These are phyloP conservation scores for Metschnikowia sp. DNA, from an alignment of 805 yeast species.

Conservation along the genomic window DNA sequence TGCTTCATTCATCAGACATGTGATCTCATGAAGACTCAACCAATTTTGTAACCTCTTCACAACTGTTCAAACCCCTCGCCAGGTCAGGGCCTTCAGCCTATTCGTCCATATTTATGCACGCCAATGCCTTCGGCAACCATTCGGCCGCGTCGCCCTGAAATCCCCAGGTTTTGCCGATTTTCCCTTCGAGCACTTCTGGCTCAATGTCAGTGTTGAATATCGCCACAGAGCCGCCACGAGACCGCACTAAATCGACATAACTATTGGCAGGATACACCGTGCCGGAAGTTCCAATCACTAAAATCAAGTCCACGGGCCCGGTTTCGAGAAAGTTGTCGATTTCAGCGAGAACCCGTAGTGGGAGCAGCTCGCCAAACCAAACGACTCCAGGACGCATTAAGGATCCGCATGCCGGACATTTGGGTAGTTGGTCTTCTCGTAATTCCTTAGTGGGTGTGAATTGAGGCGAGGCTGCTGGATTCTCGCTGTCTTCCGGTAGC, in stretches of 20 bases:
- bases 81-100: too few relatives aligned
- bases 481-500: neutral
- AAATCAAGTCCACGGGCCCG: conserved; percentile 60
- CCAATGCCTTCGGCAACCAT: conserved; percentile 63
- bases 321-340: conserved; percentile 69
- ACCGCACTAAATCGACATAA: conserved; percentile 71
- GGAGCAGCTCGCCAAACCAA: conserved; percentile 91
- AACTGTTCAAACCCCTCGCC: too few relatives aligned
- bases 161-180: conserved; percentile 55
- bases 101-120: conserved; percentile 10
- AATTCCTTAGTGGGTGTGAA: conserved; percentile 48
- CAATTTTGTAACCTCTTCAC: too few relatives aligned
- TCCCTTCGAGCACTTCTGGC: conserved; percentile 38
- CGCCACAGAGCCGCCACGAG: conserved; percentile 78
- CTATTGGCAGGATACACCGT: conserved; percentile 91
- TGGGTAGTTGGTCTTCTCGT: conserved; percentile 55
- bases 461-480: conserved; percentile 35
- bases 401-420: conserved; percentile 68
- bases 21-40: too few relatives aligned
- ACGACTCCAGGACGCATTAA: conserved; percentile 84
- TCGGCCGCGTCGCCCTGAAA: conserved; percentile 79
- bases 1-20: too few relatives aligned
- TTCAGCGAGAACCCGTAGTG: conserved; percentile 55
- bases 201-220: conserved; percentile 73
- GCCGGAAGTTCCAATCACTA: conserved; percentile 85